Evolutionary conservation across 2,329 filamentous ascomycete species (phyloP).

Genomic region (Fusarium continuum): DNA sequence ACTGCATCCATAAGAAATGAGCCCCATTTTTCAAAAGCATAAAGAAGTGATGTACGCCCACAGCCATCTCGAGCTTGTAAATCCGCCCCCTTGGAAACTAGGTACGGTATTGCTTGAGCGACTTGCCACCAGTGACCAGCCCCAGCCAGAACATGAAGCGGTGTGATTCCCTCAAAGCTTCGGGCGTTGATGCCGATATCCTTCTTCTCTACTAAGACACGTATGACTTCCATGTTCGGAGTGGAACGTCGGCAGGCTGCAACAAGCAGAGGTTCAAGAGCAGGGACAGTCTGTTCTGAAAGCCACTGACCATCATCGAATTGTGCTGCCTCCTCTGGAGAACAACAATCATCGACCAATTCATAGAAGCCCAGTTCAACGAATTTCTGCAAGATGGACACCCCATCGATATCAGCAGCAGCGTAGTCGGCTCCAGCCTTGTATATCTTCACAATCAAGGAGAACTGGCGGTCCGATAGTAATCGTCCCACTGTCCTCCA

Average conservation of each 20-base stretch:
- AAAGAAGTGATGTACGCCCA: constrained; percentile 19
- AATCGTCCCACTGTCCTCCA: constrained; percentile 12
- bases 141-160: constrained; percentile 18
- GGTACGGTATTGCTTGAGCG: constrained; percentile 28
- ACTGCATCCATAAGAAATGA: neutral
- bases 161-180: neutral
- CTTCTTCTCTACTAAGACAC: constrained; percentile 31
- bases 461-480: constrained; percentile 11
- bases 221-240: constrained; percentile 31
- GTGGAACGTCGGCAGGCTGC: constrained; percentile 11
- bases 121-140: constrained; percentile 27
- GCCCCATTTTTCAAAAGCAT: neutral
- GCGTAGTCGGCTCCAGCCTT: constrained; percentile 22
- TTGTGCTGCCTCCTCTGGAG: constrained; percentile 1
- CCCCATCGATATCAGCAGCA: neutral
- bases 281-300: neutral
- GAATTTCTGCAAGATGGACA: constrained; percentile 10
- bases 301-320: constrained; percentile 1
- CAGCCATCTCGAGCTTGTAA: constrained; percentile 5
- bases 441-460: constrained; percentile 9
- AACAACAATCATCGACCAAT: constrained; percentile 25
- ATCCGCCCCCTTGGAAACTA: constrained; percentile 29
- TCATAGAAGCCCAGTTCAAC: constrained; percentile 12
- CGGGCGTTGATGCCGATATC: neutral
- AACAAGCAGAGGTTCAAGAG: neutral